Evolutionary conservation across 352 stramenopile genomes (phyloP), one percentile per base, ranked within the genome.

Genomic region (Thraustochytrium sp.): DNA sequence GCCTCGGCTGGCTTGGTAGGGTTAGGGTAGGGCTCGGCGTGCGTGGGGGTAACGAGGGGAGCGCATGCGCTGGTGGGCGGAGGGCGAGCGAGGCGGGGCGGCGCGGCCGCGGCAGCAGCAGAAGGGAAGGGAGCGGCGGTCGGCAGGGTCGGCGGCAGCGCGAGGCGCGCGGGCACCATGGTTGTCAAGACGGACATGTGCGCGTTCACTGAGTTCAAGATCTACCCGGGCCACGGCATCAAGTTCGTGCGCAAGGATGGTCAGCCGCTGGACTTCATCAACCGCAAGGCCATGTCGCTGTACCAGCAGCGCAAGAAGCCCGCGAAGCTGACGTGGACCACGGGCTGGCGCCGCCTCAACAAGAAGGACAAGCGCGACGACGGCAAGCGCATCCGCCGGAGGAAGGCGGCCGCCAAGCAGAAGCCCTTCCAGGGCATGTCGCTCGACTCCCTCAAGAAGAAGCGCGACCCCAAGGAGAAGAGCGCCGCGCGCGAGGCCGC

Each of bases 261-360:
- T 84, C 88, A 96, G 88, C 59, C 80, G 38, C 16, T 98, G 88
- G 94, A 92, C 86, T 95, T 99, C 89, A 90, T 98, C 76, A 98
- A 93, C 86, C 90, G 92, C 84, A 99, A 99, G 94, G 96, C 94
- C 88, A 97, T 97, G 91, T 98, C 92, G 86, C 91, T 99, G 63
- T 98, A 98, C 86, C 87, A 98, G 87, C 96, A 99, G 91, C 92
- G 96, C 87, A 99, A 99, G 92, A 99, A 99, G 92, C 93, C 97
- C 51, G 97, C 96, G 72, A 99, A 99, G 90, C 96, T 99, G 84
- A 94, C 97, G 82, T 99, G 97, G 97, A 99, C 97, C 80, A 91
- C 93, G 82, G 85, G 83, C 40, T 88, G 86, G 86, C 82, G 86
- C 74, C 80, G 85, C 40, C 85, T 87, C 26, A 88, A 88, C 85